Evolutionary conservation across 2,329 filamentous ascomycete genomes (phyloP), one percentile per base, ranked within the genome.

Genomic region (Teratosphaeria pseudoeucalypti): DNA sequence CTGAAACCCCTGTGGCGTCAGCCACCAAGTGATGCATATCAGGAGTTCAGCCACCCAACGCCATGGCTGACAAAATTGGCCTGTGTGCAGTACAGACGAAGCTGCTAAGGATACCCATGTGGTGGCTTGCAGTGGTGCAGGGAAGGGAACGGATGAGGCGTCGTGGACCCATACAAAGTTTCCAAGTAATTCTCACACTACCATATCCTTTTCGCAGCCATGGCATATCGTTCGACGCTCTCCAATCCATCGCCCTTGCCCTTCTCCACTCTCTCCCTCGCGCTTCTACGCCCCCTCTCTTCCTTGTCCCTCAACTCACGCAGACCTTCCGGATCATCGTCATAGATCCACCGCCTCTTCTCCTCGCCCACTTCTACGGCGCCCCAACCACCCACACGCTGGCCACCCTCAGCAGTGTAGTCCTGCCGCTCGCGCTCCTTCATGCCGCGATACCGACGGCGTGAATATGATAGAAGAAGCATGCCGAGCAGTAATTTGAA

Each of bases 141-240:
- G 4, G 1, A 9, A n/a, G 43, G 14, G 2, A n/a, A n/a, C 43
- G 3, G 16, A 14, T 19, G 43, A 47, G 11, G 14, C 43, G 43
- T 47, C n/a, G 6, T n/a, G 23, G 23, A 23, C 23, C 2, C 2
- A 23, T 1, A 23, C 23, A 19, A 23, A 19, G 43, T 23, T 19
- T 49, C 19, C n/a, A n/a, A 19, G n/a, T 3, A 19, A 23, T 19
- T n/a, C 23, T 23, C 16, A 16, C 47, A n/a, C 26, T 47, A 97
- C 94, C 94, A 99, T 67, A 99, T 99, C 71, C 94, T 82, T 81
- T 96, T 97, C 0, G 90, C 90, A 67, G 91, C 87, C 94, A 97
- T 96, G 71, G 91, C 90, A 76, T 96, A 99, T 67, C 94, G 81
- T 66, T 81, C 84, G 63, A 85, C 90, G 71, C 77, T 84, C 69